Evolutionary conservation across 1,284 basidiomycete species (phyloP).

Genomic region (Peniophora sp.): DNA sequence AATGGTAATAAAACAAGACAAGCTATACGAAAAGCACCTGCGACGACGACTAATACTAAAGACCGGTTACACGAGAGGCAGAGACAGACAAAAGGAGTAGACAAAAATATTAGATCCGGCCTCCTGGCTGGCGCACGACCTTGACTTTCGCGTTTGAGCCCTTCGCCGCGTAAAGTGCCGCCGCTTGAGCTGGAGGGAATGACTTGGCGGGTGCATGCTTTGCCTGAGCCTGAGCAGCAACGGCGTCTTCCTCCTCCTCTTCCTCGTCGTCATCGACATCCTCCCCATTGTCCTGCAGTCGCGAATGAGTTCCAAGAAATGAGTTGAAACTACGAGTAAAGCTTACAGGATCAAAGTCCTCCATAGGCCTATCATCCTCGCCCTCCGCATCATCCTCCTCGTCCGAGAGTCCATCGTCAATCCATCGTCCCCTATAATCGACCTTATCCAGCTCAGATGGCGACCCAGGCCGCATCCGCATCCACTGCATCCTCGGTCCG

Average conservation of each 20-base stretch:
- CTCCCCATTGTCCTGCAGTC: conserved; percentile 39
- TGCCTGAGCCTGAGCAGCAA: conserved; percentile 9
- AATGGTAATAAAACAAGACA: no score
- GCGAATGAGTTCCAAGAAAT: conserved; percentile 3
- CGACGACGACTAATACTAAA: conserved; percentile 10
- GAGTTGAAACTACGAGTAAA: conserved; percentile 4
- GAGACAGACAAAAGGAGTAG: neutral
- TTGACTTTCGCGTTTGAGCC: conserved; percentile 30
- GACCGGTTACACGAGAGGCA: neutral
- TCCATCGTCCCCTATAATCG: conserved; percentile 83
- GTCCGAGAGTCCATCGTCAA: conserved; percentile 59
- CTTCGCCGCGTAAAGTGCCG: conserved; percentile 1
- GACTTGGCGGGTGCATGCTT: neutral
- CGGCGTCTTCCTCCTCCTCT: conserved; percentile 38
- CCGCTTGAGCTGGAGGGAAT: neutral
- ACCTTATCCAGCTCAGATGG: conserved; percentile 79
- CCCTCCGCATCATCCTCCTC: conserved; percentile 51
- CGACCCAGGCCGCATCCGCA: conserved; percentile 77
- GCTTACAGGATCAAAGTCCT: conserved; percentile 74
- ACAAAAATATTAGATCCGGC: neutral
- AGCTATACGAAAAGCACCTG: conserved; percentile 3
- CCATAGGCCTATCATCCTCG: conserved; percentile 67
- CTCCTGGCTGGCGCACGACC: conserved; percentile 31
- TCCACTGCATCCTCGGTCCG: conserved; percentile 96
- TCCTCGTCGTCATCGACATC: conserved; percentile 57